phyloP scores from a whole-genome alignment of 495 filamentous ascomycete species.

The Penicillium subrubescens region DNA sequence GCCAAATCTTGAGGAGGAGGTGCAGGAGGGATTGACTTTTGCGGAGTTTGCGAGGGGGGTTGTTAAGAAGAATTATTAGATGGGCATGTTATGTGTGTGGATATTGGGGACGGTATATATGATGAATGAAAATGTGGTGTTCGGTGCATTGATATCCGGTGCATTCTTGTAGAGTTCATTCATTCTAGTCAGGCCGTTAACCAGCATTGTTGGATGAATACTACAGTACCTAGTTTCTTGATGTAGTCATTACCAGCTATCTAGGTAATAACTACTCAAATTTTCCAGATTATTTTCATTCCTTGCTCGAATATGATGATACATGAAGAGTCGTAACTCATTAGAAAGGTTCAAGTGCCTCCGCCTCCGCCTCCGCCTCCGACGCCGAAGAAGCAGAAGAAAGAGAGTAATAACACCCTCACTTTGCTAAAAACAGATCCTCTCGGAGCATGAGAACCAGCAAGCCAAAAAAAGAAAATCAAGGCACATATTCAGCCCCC shows the following conservation, averaged over 20 bases:
- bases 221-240: background rate
- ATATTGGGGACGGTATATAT: background rate
- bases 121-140: too few species aligned
- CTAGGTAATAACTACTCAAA: background rate
- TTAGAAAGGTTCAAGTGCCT: background rate
- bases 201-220: background rate
- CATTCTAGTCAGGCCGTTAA: background rate
- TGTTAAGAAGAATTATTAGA: slow-evolving; percentile 73
- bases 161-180: background rate
- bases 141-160: too few species aligned
- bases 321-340: background rate
- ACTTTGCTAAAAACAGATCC: background rate
- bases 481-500: slow-evolving; percentile 1
- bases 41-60: slow-evolving; percentile 85
- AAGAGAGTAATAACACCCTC: background rate
- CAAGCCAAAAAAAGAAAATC: too few species aligned
- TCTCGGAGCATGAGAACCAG: background rate
- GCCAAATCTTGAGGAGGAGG: slow-evolving; percentile 86
- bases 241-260: background rate
- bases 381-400: too few species aligned
- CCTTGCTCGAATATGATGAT: background rate
- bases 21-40: slow-evolving; percentile 74
- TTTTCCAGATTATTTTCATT: background rate
- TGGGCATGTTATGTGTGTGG: background rate
- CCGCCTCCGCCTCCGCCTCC: background rate